Base-by-base conservation (phyloP, 805 yeast species). In the Maudiozyma turicensis region DNA sequence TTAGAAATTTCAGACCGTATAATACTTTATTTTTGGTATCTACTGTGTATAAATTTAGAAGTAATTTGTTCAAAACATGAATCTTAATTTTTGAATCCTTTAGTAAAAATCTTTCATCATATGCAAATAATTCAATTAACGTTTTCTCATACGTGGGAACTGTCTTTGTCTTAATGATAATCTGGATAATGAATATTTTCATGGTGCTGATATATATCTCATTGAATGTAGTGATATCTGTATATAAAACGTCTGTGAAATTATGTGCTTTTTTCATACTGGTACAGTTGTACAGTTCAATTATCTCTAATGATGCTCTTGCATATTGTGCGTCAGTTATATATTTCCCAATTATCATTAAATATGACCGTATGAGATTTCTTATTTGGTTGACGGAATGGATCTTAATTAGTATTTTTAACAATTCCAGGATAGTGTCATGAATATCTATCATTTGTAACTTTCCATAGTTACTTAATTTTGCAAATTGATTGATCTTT, bases 1-100 rank as follows among this genome's bases (percentile, higher is more conserved):
- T 63, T 15, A 63, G 48, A 50, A 64, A 57, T 50, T 65, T 65
- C 44, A 65, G 41, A 3, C 65, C 67, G 43, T 61, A 60, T 11
- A 63, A 46, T 3, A 53, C 49, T 49, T 58, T 62, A 30, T 47
- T 52, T 6, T 46, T 46, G 3, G 63, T 55, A 33, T 55, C 37
- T 8, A 54, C 32, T 1, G 59, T 52, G 32, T 54, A 63, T 45
- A 59, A 57, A 49, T 58, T 60, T 15, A 65, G 54, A 15, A 63
- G 20, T 2, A 65, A 45, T 50, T 65, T 64, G 4, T 56, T 49
- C 5, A 61, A 28, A 3, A 60, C 50, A 15, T 56, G 59, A 0
- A 54, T 47, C 42, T 60, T 63, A 6, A 54, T 26, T 8, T 53
- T 54, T 6, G 50, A 30, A 40, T 51, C 58, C 26, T 52, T 51